Evolutionary conservation across 805 yeast species (phyloP), one percentile per base, ranked within the genome.

Genomic region (Candida tammaniensis): DNA sequence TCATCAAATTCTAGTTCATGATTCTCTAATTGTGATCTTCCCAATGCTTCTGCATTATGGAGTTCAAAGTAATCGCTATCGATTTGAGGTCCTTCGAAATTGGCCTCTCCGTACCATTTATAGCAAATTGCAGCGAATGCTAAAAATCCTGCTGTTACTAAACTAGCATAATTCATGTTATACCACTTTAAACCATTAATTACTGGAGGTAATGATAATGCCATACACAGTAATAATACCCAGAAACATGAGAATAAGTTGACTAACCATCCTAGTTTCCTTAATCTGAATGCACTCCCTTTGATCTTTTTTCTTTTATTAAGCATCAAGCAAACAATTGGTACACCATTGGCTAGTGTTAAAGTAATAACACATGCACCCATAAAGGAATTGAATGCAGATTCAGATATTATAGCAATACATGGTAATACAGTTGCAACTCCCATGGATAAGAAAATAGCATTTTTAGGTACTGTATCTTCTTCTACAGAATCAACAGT

Each of bases 351-450:
- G 2, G 93, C 86, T 19, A 83, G 66, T 31, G 87, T 80, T 39
- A 86, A 61, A 3, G 87, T 74, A 14, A 85, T 71, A 2, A 86
- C 93, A 7, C 91, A 80, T 12, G 89, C 80, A 0, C 94, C 93
- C 62, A 85, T 77, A 55, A 86, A 85, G 3, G 94, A 88, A 55
- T 82, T 82, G 57, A 86, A 82, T 0, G 93, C 88, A 6, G 88
- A 75, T 4, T 78, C 64, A 0, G 91, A 82, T 1, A 85, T 56
- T 27, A 86, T 58, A 3, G 89, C 82, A 25, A 86, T 63, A 6
- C 80, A 54, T 1, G 89, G 85, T 29, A 85, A 57, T 2, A 75
- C 35, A 13, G 72, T 72, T 19, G 86, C 74, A 14, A 82, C 76
- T 0, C 59, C 72, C 70, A 82, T 79, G 11, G 86, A 78, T 27